phyloP scores from a whole-genome alignment of 768 basidiomycete species.

The Pulveroboletus sp. region DNA sequence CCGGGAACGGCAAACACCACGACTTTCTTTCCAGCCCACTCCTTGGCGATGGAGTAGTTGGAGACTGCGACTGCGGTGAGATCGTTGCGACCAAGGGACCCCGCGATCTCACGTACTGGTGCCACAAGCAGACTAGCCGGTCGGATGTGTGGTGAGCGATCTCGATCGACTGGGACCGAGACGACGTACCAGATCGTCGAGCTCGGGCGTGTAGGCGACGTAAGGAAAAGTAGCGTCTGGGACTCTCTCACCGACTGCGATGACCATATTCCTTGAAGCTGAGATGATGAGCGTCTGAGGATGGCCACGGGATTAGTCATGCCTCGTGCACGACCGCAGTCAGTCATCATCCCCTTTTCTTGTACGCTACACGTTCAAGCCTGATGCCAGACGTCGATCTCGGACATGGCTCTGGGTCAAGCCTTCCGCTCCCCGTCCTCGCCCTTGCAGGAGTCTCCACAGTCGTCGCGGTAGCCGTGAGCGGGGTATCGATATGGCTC shows the following conservation, averaged over 20 bases:
- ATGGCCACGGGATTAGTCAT: background rate
- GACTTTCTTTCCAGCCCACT: slow-evolving; percentile 80
- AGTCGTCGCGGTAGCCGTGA: slow-evolving; percentile 65
- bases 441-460: slow-evolving; percentile 59
- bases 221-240: slow-evolving; percentile 45
- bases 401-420: slow-evolving; percentile 53
- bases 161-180: slow-evolving; percentile 1
- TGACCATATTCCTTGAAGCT: slow-evolving; percentile 17
- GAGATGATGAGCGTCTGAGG: background rate
- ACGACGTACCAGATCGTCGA: slow-evolving; percentile 52
- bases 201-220: slow-evolving; percentile 56
- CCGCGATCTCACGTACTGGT: slow-evolving; percentile 45
- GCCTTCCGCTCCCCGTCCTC: slow-evolving; percentile 54
- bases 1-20: slow-evolving; percentile 76
- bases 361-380: background rate
- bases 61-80: slow-evolving; percentile 36
- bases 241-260: slow-evolving; percentile 50
- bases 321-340: background rate
- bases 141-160: background rate
- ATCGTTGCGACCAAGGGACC: background rate
- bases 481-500: slow-evolving; percentile 67
- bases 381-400: slow-evolving; percentile 18
- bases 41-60: slow-evolving; percentile 46
- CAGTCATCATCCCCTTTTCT: background rate
- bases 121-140: slow-evolving; percentile 53